These are phyloP conservation scores for Fusarium sororula DNA, from an alignment of 2,329 filamentous ascomycete genomes.

Conservation along the genomic window DNA sequence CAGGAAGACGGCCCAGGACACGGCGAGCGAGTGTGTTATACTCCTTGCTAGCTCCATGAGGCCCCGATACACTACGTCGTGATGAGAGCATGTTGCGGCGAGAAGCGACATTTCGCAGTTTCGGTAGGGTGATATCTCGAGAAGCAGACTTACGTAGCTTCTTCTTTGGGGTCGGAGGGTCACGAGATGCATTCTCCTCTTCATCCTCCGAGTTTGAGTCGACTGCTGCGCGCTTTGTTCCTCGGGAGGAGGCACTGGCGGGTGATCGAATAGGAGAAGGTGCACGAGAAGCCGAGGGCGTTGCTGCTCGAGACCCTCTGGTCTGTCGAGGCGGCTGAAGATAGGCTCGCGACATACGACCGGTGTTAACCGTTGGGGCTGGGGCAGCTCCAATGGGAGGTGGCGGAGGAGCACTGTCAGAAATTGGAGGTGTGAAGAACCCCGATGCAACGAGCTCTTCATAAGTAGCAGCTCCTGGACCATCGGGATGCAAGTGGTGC, in stretches of 20 bases:
- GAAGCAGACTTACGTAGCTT: conserved; percentile 63
- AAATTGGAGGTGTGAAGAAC: conserved; percentile 38
- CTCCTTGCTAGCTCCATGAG: conserved; percentile 30
- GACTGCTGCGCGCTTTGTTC: conserved; percentile 60
- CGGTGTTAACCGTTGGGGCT: conserved; percentile 26
- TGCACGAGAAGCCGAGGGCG: conserved; percentile 32
- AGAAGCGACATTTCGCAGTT: conserved; percentile 45
- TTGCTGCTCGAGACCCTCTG: conserved; percentile 41
- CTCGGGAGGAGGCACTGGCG: conserved; percentile 52
- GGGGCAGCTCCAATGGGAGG: conserved; percentile 33
- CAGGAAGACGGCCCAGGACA: conserved; percentile 39
- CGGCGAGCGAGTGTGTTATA: conserved; percentile 40
- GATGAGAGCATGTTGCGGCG: conserved; percentile 34
- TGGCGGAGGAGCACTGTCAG: conserved; percentile 20
- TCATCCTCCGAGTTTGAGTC: conserved; percentile 50
- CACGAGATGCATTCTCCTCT: conserved; percentile 30
- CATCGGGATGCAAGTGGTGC: conserved; percentile 8
- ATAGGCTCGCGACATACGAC: conserved; percentile 24
- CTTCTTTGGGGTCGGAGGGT: conserved; percentile 52
- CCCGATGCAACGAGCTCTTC: conserved; percentile 40
- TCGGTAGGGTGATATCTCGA: conserved; percentile 52
- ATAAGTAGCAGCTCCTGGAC: conserved; percentile 36
- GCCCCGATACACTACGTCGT: conserved; percentile 43
- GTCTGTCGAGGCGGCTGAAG: conserved; percentile 37
- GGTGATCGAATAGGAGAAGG: conserved; percentile 45